Evolutionary conservation across 352 stramenopile species (phyloP).

Genomic region (Pilasporangium apinafurcum): DNA sequence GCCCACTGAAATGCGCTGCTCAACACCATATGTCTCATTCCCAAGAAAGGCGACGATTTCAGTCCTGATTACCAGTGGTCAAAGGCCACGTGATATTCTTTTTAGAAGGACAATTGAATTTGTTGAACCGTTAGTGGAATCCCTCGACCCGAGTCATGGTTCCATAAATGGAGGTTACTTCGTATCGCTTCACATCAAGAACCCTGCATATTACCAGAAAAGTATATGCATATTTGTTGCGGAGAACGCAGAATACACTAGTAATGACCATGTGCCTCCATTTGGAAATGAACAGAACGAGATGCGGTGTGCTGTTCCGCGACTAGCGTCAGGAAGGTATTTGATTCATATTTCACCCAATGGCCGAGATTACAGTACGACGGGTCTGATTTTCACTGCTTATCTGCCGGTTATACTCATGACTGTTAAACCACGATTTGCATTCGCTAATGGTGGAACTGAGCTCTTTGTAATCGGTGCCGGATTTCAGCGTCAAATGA

Average conservation of each 20-base stretch:
- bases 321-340: conserved; percentile 16
- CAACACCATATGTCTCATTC: conserved; percentile 6
- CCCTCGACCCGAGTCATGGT: conserved; percentile 17
- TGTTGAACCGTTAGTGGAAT: background rate
- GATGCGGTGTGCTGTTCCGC: conserved; percentile 15
- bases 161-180: conserved; percentile 16
- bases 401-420: conserved; percentile 15
- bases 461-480: conserved; percentile 16
- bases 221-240: conserved; percentile 6
- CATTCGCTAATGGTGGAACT: conserved; percentile 7
- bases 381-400: conserved; percentile 10
- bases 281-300: background rate
- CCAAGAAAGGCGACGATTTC: conserved; percentile 8
- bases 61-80: background rate
- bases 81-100: conserved; percentile 6
- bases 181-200: conserved; percentile 5
- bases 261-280: background rate
- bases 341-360: conserved; percentile 27
- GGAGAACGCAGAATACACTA: background rate
- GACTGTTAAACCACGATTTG: conserved; percentile 11
- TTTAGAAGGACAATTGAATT: conserved; percentile 15
- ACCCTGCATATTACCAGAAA: too few relatives aligned
- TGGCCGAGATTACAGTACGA: conserved; percentile 19
- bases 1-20: conserved; percentile 13
- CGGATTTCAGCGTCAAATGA: conserved; percentile 36